Evolutionary conservation across 805 yeast species (phyloP).

Genomic region (Candida glaebosa): DNA sequence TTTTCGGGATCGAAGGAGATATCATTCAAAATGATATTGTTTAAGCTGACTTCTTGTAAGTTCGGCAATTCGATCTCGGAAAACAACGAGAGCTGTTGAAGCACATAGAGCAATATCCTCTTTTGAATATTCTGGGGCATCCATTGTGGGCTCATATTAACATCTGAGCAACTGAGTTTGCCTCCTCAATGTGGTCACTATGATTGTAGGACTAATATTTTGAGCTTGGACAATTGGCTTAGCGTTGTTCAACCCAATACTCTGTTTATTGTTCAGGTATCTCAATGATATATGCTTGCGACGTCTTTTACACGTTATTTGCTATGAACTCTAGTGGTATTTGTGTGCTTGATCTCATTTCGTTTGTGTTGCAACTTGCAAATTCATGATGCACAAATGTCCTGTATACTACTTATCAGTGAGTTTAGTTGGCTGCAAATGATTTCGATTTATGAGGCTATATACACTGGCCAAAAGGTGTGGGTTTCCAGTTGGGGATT

Average conservation of each 20-base stretch:
- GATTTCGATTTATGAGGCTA: too few species aligned
- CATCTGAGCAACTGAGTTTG: background rate
- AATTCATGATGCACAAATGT: background rate
- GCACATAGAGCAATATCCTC: slow-evolving; percentile 71
- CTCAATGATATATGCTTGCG: too few species aligned
- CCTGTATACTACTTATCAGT: background rate
- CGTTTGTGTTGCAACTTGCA: background rate
- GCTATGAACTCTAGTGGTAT: too few species aligned
- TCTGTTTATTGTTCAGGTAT: too few species aligned
- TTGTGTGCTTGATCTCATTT: background rate
- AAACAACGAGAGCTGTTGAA: slow-evolving; percentile 77
- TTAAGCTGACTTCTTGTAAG: slow-evolving; percentile 68
- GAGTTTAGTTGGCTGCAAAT: too few species aligned
- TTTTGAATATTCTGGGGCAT: slow-evolving; percentile 83
- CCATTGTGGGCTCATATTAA: slow-evolving; percentile 47
- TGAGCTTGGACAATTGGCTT: too few species aligned
- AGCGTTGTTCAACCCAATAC: too few species aligned
- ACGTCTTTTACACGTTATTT: too few species aligned
- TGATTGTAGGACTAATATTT: too few species aligned
- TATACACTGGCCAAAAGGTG: slow-evolving; percentile 47
- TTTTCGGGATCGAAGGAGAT: slow-evolving; percentile 72
- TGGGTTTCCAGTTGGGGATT: slow-evolving; percentile 45
- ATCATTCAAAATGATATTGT: slow-evolving; percentile 50
- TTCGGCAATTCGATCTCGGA: slow-evolving; percentile 80
- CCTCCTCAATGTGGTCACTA: background rate